Conservation (phyloP, 179 eudicot genomes). For the Spergularia azorica region DNA sequence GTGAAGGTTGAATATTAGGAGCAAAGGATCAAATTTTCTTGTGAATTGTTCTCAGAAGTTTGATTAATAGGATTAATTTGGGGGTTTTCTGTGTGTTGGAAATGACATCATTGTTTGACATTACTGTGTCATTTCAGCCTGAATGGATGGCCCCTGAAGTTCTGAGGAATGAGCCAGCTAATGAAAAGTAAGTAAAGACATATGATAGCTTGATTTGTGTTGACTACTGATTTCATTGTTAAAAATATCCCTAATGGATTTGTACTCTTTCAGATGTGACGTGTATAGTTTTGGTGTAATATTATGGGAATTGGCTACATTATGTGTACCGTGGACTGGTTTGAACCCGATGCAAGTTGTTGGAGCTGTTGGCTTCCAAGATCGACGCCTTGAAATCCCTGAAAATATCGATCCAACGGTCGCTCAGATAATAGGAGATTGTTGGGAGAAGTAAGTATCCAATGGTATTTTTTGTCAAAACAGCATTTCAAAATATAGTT, state of each 20-base stretch:
- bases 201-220: slow-evolving; percentile 1
- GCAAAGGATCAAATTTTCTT: neutral
- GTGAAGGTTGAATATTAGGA: neutral
- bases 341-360: slow-evolving; percentile 98
- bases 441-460: slow-evolving; percentile 76
- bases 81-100: no score
- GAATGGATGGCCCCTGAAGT: slow-evolving; percentile 99
- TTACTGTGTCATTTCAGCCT: slow-evolving; percentile 64
- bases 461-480: neutral
- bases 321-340: slow-evolving; percentile 85
- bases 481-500: neutral
- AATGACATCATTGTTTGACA: slow-evolving; percentile 19
- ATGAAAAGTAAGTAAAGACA: slow-evolving; percentile 76
- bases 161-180: slow-evolving; percentile 85
- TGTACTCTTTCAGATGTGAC: slow-evolving; percentile 62
- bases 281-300: slow-evolving; percentile 97
- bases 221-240: neutral
- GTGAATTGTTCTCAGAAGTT: neutral
- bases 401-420: slow-evolving; percentile 64
- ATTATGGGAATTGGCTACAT: slow-evolving; percentile 90
- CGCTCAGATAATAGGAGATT: slow-evolving; percentile 67
- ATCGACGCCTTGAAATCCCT: slow-evolving; percentile 73
- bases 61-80: no score
- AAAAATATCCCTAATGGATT: slow-evolving; percentile 16
- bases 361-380: slow-evolving; percentile 93